Percentiles rank a stretch among this genome's conserved stretches.
phyloP scores from a whole-genome alignment of 805 yeast genomes.

The Starmerella vaccinii region DNA sequence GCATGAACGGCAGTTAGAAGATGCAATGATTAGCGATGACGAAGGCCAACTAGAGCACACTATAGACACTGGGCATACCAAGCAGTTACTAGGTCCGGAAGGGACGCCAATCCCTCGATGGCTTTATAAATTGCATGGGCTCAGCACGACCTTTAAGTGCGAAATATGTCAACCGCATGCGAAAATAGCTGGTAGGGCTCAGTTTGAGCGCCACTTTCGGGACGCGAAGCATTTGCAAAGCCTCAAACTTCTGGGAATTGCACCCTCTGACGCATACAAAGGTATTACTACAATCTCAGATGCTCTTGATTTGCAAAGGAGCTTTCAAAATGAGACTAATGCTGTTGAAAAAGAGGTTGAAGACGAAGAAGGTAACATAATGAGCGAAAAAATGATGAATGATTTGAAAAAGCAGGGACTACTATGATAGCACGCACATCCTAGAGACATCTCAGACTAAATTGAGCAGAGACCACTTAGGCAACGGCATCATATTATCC shows the following conservation, averaged over 20 bases:
- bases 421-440: conserved; percentile 33
- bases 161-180: conserved; percentile 71
- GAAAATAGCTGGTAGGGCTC: conserved; percentile 60
- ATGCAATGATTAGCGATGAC: conserved; percentile 18
- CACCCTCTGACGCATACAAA: conserved; percentile 44
- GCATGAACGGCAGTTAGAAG: conserved; percentile 24
- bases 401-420: conserved; percentile 86
- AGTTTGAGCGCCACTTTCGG: conserved; percentile 62
- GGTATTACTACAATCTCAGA: conserved; percentile 61
- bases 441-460: neutral
- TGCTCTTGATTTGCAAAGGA: conserved; percentile 44
- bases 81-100: conserved; percentile 71
- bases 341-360: conserved; percentile 63
- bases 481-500: too few relatives aligned
- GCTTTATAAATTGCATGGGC: conserved; percentile 83
- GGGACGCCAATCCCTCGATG: conserved; percentile 89
- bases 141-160: conserved; percentile 60
- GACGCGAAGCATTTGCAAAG: conserved; percentile 64
- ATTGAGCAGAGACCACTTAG: too few relatives aligned
- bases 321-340: conserved; percentile 52
- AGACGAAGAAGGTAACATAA: conserved; percentile 86
- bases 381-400: conserved; percentile 70
- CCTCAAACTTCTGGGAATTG: conserved; percentile 61
- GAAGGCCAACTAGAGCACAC: conserved; percentile 20
- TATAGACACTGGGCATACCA: conserved; percentile 25